Percentiles rank a stretch among this genome's conserved stretches.
phyloP scores from a whole-genome alignment of 2,329 filamentous ascomycete species.

The Alternaria viburni region DNA sequence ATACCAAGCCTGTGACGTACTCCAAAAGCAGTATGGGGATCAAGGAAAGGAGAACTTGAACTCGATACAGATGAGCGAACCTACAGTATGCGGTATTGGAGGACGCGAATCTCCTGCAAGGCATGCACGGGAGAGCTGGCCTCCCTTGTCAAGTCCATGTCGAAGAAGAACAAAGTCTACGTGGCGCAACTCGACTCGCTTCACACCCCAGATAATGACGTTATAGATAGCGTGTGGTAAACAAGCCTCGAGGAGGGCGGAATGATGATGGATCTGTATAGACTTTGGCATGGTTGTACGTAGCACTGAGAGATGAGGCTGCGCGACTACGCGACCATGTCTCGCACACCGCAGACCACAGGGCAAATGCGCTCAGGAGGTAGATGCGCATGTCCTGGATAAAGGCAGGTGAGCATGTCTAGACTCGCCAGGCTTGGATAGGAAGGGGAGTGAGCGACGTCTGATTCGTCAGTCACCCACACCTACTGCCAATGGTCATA shows the following conservation, averaged over 20 bases:
- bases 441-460: slow-evolving; percentile 24
- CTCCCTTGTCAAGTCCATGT: not conserved
- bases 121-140: not conserved
- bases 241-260: not conserved
- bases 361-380: slow-evolving; percentile 13
- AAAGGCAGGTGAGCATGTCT: slow-evolving; percentile 33
- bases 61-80: not conserved
- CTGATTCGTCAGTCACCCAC: slow-evolving; percentile 36
- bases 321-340: slow-evolving; percentile 11
- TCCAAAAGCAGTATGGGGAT: not conserved
- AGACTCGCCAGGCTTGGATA: slow-evolving; percentile 29
- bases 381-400: slow-evolving; percentile 25
- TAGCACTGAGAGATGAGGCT: not conserved
- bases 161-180: not conserved
- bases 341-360: slow-evolving; percentile 1
- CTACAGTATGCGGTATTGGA: not conserved
- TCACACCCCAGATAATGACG: slow-evolving; percentile 15
- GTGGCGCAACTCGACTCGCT: not conserved
- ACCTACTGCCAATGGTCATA: slow-evolving; percentile 33
- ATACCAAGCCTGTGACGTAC: not conserved
- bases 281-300: not conserved
- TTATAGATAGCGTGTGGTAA: slow-evolving; percentile 12
- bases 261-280: not conserved
- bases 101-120: not conserved
- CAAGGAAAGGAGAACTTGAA: not conserved